Evolutionary conservation across 1,284 basidiomycete genomes (phyloP), one percentile per base, ranked within the genome.

Genomic region (Ceratobasidium sp.): DNA sequence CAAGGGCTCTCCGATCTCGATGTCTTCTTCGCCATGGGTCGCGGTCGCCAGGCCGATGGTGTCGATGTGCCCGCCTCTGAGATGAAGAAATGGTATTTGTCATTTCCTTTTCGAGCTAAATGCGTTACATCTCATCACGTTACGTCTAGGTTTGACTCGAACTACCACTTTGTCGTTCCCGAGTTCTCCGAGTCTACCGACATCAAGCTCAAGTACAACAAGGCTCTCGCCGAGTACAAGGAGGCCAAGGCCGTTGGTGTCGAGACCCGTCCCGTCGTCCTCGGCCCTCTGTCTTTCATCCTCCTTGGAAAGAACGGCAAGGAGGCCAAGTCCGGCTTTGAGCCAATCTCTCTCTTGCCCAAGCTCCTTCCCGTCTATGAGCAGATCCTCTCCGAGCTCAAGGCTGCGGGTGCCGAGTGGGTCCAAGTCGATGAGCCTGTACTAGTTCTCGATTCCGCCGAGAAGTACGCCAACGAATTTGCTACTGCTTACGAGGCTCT

Each of bases 121-220:
- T 75, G 31, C 38, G 45, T 58, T 55, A 55, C 47, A 34, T 71
- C 60, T 67, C 35, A 74, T 53, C 69, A 50, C 67, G 45, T 71
- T 68, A 75, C 62, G 10, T 32, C 52, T 74, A 94, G 94, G 94
- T 99, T 98, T 81, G 96, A 99, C 84, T 98, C 96, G 69, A 99
- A 99, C 89, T 99, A 99, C 86, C 97, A 99, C 85, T 96, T 92
- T 78, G 94, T 99, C 81, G 96, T 98, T 73, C 96, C 96, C 72
- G 97, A 99, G 84, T 88, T 99, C 81, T 92, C 93, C 25, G 91
- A 95, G 72, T 84, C 86, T 77, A 94, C 92, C 71, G 89, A 96
- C 75, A 98, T 99, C 89, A 94, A 95, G 83, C 85, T 99, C 79
- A 87, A 91, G 83, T 90, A 90, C 83, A 97, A 97, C 90, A 97